phyloP scores from a whole-genome alignment of 176 grass and related monocot genomes.

The Aegilops sharonensis region DNA sequence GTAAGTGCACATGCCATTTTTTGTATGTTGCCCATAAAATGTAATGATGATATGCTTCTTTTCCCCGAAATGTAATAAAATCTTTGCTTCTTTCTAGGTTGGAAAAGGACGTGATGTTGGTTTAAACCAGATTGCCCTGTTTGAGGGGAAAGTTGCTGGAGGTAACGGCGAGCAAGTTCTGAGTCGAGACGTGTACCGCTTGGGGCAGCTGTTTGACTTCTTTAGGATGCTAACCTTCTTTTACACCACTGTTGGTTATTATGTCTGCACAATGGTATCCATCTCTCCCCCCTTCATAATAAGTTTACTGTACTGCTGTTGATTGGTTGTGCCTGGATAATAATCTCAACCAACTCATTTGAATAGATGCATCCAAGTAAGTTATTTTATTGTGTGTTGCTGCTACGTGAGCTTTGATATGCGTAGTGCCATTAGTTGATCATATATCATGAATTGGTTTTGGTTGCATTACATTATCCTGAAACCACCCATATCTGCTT shows the following conservation, averaged over 20 bases:
- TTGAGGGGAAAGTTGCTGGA: slow-evolving; percentile 96
- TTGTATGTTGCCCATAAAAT: background rate
- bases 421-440: background rate
- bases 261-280: slow-evolving; percentile 95
- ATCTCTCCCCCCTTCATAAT: background rate
- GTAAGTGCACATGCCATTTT: background rate
- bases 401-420: background rate
- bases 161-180: slow-evolving; percentile 96
- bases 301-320: background rate
- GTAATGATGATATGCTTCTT: background rate
- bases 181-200: slow-evolving; percentile 86
- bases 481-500: background rate
- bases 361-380: background rate
- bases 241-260: slow-evolving; percentile 93
- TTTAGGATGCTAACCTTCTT: slow-evolving; percentile 97
- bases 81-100: slow-evolving; percentile 47
- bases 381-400: background rate
- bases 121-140: slow-evolving; percentile 94
- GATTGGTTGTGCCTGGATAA: background rate
- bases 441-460: slow-evolving; percentile 17
- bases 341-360: background rate
- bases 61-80: background rate
- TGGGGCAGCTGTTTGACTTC: slow-evolving; percentile 97
- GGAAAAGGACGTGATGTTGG: slow-evolving; percentile 97
- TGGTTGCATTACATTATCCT: background rate